These are phyloP conservation scores for Rhytidiadelphus loreus DNA, from an alignment of 225 moss, liverwort and hornwort species.

Conservation along the genomic window DNA sequence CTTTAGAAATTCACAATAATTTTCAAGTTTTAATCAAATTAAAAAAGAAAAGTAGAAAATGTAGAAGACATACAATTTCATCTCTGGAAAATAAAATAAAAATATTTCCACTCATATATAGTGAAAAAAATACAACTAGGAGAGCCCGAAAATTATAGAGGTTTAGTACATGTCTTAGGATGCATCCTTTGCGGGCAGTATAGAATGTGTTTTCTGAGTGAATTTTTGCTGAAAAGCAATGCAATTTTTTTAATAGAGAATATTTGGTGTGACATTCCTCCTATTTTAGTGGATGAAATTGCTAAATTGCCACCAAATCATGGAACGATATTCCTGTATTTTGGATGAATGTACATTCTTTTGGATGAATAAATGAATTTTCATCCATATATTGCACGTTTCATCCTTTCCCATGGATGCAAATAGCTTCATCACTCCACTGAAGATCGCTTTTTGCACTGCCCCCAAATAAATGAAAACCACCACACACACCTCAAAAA, in stretches of 20 bases:
- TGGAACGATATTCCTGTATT: fast-evolving
- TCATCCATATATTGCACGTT: too few species aligned
- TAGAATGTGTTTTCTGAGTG: too few species aligned
- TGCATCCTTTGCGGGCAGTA: fast-evolving
- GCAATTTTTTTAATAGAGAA: background rate
- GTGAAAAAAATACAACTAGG: fast-evolving
- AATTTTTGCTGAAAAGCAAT: too few species aligned
- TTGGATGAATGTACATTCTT: background rate
- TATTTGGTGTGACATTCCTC: background rate
- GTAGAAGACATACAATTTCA: background rate
- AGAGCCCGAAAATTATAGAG: background rate
- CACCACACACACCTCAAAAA: too few species aligned
- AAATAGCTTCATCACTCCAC: background rate
- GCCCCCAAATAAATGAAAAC: too few species aligned
- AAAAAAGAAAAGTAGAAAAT: too few species aligned
- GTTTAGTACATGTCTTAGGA: background rate
- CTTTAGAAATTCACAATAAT: background rate
- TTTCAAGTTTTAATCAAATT: too few species aligned
- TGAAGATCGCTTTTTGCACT: fast-evolving
- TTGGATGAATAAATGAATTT: too few species aligned
- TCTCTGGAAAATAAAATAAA: background rate
- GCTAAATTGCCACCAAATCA: background rate
- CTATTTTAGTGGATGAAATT: fast-evolving
- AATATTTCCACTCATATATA: background rate
- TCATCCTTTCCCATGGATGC: background rate